Conservation (phyloP, 108 stramenopile genomes). For the Cylindrotheca closterium region DNA sequence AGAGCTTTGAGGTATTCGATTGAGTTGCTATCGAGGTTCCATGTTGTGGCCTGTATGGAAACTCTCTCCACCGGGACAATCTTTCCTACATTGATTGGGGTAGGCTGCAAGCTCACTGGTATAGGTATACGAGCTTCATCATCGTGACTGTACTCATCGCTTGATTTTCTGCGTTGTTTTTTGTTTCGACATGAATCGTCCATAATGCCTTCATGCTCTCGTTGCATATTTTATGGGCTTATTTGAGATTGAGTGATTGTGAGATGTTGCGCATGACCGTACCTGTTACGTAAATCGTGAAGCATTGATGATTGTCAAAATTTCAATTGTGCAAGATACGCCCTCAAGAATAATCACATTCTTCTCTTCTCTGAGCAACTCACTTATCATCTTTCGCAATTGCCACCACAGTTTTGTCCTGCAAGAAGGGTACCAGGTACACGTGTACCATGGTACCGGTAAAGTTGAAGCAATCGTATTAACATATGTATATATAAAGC, state of each 20-base stretch:
- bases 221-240: neutral
- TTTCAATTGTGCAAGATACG: no score
- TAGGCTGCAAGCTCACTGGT: neutral
- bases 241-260: neutral
- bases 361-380: no score
- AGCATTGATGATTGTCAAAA: no score
- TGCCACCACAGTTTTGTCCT: no score
- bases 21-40: slow-evolving; percentile 5
- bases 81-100: neutral
- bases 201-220: neutral
- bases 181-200: neutral
- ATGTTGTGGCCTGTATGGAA: neutral
- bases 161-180: neutral
- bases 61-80: neutral
- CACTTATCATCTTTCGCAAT: no score
- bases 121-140: neutral
- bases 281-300: no score
- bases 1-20: neutral
- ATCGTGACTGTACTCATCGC: neutral
- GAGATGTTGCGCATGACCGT: no score
- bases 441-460: no score
- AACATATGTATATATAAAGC: no score
- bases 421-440: no score
- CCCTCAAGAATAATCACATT: no score
- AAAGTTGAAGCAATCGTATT: no score